Evolutionary conservation across 2,329 filamentous ascomycete species (phyloP), one percentile per base, ranked within the genome.

Genomic region (Fusarium oligoseptatum): DNA sequence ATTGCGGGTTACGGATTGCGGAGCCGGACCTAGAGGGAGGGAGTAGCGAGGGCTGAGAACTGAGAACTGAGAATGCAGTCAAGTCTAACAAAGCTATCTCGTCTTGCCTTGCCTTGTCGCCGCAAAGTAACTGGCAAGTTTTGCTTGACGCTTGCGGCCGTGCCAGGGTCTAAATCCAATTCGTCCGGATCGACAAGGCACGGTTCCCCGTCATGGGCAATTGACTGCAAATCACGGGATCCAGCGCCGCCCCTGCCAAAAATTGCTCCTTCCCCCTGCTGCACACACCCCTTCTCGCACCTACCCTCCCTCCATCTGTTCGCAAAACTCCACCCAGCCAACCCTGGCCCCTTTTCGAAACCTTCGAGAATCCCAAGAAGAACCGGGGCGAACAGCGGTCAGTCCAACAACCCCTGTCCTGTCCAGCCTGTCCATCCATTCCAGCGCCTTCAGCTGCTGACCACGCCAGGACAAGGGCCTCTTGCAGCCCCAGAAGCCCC

Each of bases 281-380:
- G 60, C 11, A 24, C n/a, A 14, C 64, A 73, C 72, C 24, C 72
- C 72, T 41, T 22, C 39, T 34, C 14, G 10, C 41, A 34, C 27
- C 57, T 64, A 67, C 72, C 64, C 70, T 68, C 65, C 70, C 72
- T 66, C 63, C 68, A 69, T 50, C 69, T 60, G 72, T 68, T 78
- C 73, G 64, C 67, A 71, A 76, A 76, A 61, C 68, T 72, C 70
- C 74, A 75, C 76, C 64, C 66, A 61, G 43, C 65, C 60, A 68
- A 75, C 74, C 77, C 73, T 75, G 70, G 76, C 76, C 76, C 72
- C 73, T 68, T 79, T 79, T 79, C 77, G 77, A 79, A 79, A 78
- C 76, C 77, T 79, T 79, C 77, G 76, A 79, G 77, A 79, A 79
- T 79, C 66, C 73, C 62, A 76, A 72, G 63, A 68, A 77, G 71